Percentiles rank a stretch among this genome's conserved stretches.
These are phyloP conservation scores for Kappamyces sp. DNA, from an alignment of 192 early-diverging fungal species.

Conservation along the genomic window DNA sequence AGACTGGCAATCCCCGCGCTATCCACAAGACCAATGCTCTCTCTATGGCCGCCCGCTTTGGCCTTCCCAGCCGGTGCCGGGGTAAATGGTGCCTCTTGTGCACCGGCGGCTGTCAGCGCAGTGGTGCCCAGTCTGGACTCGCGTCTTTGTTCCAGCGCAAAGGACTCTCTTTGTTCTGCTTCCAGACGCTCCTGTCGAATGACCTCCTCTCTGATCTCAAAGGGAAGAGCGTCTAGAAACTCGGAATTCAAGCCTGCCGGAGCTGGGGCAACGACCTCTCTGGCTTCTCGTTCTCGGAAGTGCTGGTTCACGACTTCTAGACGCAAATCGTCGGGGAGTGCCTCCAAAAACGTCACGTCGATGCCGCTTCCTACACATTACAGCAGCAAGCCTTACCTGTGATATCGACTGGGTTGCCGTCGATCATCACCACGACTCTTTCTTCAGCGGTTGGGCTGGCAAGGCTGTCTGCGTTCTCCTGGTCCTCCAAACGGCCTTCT, in stretches of 20 bases:
- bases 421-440: slow-evolving; percentile 62
- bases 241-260: slow-evolving; percentile 43
- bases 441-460: slow-evolving; percentile 14
- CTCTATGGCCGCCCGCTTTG: slow-evolving; percentile 46
- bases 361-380: slow-evolving; percentile 66
- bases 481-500: slow-evolving; percentile 14
- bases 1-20: slow-evolving; percentile 73
- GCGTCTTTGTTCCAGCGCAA: slow-evolving; percentile 29
- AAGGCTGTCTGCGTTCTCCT: not conserved
- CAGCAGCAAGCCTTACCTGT: slow-evolving; percentile 49
- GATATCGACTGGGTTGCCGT: slow-evolving; percentile 80
- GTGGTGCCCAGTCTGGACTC: not conserved
- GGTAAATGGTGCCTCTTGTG: not conserved
- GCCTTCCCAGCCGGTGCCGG: slow-evolving; percentile 10
- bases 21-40: slow-evolving; percentile 78
- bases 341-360: slow-evolving; percentile 87
- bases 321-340: slow-evolving; percentile 89
- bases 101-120: not conserved
- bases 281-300: slow-evolving; percentile 45
- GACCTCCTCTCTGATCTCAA: slow-evolving; percentile 85
- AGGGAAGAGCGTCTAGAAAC: slow-evolving; percentile 88
- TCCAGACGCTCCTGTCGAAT: slow-evolving; percentile 69
- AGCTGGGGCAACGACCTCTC: slow-evolving; percentile 20
- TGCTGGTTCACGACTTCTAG: slow-evolving; percentile 88
- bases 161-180: slow-evolving; percentile 58